phyloP scores from a whole-genome alignment of 1,284 basidiomycete genomes.

The Malassezia vespertilionis region DNA sequence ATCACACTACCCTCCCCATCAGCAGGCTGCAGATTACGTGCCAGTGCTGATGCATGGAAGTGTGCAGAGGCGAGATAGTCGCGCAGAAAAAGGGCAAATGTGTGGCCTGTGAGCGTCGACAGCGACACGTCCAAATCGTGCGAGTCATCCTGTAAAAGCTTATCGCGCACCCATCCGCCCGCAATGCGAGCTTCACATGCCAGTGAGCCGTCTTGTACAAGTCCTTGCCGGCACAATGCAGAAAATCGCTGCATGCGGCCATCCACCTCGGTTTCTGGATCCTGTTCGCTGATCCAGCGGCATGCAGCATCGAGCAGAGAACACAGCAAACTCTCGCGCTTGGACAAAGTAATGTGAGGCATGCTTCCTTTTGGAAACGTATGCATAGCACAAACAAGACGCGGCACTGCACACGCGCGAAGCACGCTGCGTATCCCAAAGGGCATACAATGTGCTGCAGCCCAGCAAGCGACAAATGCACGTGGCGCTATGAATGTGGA shows the following conservation, averaged over 20 bases:
- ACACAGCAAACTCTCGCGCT: slow-evolving; percentile 18
- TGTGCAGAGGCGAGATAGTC: slow-evolving; percentile 55
- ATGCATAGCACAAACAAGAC: no score
- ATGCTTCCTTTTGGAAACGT: no score
- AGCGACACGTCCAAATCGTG: slow-evolving; percentile 92
- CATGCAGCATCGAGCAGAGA: slow-evolving; percentile 36
- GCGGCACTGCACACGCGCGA: no score
- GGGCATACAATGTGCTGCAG: no score
- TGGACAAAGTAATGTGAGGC: no score
- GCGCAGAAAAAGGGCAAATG: slow-evolving; percentile 74
- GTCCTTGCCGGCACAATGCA: neutral
- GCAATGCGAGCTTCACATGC: slow-evolving; percentile 51
- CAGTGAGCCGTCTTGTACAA: slow-evolving; percentile 10
- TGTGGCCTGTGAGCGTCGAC: slow-evolving; percentile 69
- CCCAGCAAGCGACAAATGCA: no score
- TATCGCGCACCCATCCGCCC: slow-evolving; percentile 94
- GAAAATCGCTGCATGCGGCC: slow-evolving; percentile 20
- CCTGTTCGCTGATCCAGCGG: slow-evolving; percentile 23
- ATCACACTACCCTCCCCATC: slow-evolving; percentile 21
- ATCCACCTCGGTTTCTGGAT: slow-evolving; percentile 21
- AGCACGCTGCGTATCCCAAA: no score
- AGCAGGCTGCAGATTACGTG: neutral
- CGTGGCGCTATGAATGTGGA: no score
- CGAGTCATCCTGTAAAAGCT: slow-evolving; percentile 71
- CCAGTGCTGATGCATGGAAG: slow-evolving; percentile 45